Base-by-base conservation (phyloP, 768 basidiomycete species). In the Fomitopsis pulvina region DNA sequence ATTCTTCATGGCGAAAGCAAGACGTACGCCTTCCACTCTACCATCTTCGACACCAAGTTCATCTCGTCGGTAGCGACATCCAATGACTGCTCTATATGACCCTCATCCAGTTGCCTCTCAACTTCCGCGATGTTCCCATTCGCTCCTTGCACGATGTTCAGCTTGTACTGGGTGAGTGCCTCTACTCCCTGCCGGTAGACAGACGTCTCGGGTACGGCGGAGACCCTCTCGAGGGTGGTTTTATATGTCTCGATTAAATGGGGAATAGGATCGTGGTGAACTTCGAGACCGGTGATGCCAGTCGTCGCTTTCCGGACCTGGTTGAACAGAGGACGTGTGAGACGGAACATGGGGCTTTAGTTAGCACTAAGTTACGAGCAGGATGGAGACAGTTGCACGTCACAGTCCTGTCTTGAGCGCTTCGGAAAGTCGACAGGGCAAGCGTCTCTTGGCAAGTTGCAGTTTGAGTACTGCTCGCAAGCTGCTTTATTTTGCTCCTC, bases 11-110 rank as follows among this genome's bases (percentile, higher is more conserved):
- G 45, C 25, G 41, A 37, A 43, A 44, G 25, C 47, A 18, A n/a
- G 47, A 85, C 92, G 66, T 66, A 97, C 94, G 88, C 80, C 71
- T 94, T 95, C 92, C 92, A 98, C 63, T 93, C 86, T n/a, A 85
- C 62, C 85, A 96, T 88, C 69, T 88, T 88, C 27, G 71, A 71
- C 4, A 76, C 88, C 32, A 97, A 73, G 48, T 71, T 72, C 49
- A 91, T 71, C 67, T 98, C 94, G 61, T 87, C 87, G 57, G 81
- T 70, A 10, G 93, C 94, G 66, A 89, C 81, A 57, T 81, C 77
- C 58, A 98, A 60, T 28, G 87, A 78, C 66, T 92, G 77, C 72
- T 98, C 94, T 38, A 96, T 88, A 59, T 90, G 81, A 0, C 92
- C 90, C 64, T 89, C 89, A 44, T 84, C 78, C 34, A 97, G 64